A percentile compares a stretch with the other conserved stretches of the same genome.
phyloP scores from a whole-genome alignment of 108 stramenopile genomes.

The Skeletonema menzelii region DNA sequence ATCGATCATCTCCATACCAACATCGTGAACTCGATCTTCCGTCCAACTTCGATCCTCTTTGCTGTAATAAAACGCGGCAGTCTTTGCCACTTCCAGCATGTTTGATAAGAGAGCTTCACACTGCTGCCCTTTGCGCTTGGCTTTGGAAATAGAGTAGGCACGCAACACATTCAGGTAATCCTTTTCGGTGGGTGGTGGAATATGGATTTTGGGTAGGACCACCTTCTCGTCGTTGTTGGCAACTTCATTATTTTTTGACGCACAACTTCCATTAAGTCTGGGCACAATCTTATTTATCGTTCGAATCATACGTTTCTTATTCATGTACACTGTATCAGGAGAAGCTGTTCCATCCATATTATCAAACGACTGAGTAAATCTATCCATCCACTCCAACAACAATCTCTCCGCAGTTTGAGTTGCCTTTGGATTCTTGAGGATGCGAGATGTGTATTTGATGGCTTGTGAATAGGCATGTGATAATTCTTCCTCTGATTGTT shows the following conservation, averaged over 20 bases:
- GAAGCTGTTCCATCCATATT: not conserved
- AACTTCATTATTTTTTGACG: not conserved
- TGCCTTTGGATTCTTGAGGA: constrained; percentile 27
- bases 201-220: not conserved
- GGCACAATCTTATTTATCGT: constrained; percentile 9
- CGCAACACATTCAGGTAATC: constrained; percentile 46
- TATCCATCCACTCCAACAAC: constrained; percentile 43
- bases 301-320: constrained; percentile 26
- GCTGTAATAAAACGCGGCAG: constrained; percentile 5
- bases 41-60: constrained; percentile 8
- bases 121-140: constrained; percentile 44
- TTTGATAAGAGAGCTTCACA: constrained; percentile 29
- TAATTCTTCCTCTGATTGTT: constrained; percentile 17
- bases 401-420: constrained; percentile 28
- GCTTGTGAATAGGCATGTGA: constrained; percentile 35
- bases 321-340: not conserved
- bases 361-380: constrained; percentile 8
- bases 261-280: not conserved
- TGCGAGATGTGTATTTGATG: constrained; percentile 47
- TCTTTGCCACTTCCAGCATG: constrained; percentile 43
- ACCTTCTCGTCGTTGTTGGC: not conserved
- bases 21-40: not conserved
- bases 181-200: constrained; percentile 39
- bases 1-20: constrained; percentile 16
- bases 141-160: constrained; percentile 43